phyloP scores from a whole-genome alignment of 805 yeast genomes.

The Cyberlindnera mycetangii region DNA sequence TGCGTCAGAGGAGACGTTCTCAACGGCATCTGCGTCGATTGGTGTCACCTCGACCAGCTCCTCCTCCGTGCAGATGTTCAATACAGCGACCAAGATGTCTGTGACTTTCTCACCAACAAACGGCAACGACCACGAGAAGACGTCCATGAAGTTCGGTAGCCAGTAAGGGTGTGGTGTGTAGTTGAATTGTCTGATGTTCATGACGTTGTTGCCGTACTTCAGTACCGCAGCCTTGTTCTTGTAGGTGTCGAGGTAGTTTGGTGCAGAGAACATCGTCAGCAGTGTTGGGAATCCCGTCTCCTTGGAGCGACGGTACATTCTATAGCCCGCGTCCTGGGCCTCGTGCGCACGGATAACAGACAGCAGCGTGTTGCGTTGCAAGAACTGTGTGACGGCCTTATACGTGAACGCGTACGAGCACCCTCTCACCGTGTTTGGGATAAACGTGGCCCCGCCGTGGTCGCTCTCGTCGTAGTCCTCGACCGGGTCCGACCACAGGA shows the following conservation, averaged over 20 bases:
- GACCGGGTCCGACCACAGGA: slow-evolving; percentile 95
- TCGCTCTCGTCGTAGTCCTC: slow-evolving; percentile 79
- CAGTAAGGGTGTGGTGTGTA: slow-evolving; percentile 93
- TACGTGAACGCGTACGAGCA: slow-evolving; percentile 90
- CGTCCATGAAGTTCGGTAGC: slow-evolving; percentile 96
- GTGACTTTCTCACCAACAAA: slow-evolving; percentile 96
- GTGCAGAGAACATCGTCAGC: slow-evolving; percentile 91
- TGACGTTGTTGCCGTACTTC: slow-evolving; percentile 85
- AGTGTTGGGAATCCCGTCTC: slow-evolving; percentile 87
- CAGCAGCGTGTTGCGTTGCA: slow-evolving; percentile 72
- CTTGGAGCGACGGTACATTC: slow-evolving; percentile 86
- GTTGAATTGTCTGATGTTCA: slow-evolving; percentile 95
- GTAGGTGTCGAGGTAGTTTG: slow-evolving; percentile 88
- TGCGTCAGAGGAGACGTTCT: slow-evolving; percentile 11
- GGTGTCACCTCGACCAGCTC: slow-evolving; percentile 79
- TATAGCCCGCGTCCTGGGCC: slow-evolving; percentile 95
- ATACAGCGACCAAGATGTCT: slow-evolving; percentile 84
- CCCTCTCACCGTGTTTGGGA: slow-evolving; percentile 76
- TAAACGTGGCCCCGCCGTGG: slow-evolving; percentile 45
- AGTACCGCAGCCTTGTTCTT: slow-evolving; percentile 94
- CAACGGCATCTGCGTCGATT: slow-evolving; percentile 30
- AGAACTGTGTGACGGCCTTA: slow-evolving; percentile 68
- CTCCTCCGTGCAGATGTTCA: slow-evolving; percentile 93
- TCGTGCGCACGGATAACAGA: slow-evolving; percentile 95
- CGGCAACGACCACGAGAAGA: slow-evolving; percentile 95